phyloP scores from a whole-genome alignment of 192 early-diverging fungal species.

The Physocladia obscura region DNA sequence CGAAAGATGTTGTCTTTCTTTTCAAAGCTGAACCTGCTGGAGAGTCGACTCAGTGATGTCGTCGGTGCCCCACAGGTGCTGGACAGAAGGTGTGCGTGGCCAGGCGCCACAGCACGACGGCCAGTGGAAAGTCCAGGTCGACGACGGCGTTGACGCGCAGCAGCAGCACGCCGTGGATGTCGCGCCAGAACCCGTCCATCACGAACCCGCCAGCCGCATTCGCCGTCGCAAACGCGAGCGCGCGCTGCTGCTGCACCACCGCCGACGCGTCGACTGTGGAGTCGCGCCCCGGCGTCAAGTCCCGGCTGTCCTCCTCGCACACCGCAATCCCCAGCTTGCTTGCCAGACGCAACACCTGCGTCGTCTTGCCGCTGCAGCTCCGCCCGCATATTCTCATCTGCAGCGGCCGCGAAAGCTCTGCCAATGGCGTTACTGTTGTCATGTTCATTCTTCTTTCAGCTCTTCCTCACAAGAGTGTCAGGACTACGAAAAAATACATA shows the following conservation, averaged over 20 bases:
- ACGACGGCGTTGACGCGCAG: slow-evolving; percentile 31
- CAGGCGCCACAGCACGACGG: slow-evolving; percentile 21
- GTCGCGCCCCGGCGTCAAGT: slow-evolving; percentile 13
- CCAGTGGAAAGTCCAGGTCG: slow-evolving; percentile 21
- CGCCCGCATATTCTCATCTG: slow-evolving; percentile 27
- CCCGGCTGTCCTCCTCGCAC: slow-evolving; percentile 26
- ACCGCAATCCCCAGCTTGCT: not conserved
- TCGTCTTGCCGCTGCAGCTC: slow-evolving; percentile 25
- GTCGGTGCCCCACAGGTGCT: slow-evolving; percentile 26
- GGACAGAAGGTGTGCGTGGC: slow-evolving; percentile 21
- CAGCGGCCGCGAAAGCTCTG: slow-evolving; percentile 2
- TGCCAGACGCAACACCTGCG: slow-evolving; percentile 1
- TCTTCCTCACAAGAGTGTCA: too few species aligned
- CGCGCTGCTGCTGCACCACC: not conserved
- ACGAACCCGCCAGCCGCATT: slow-evolving; percentile 13
- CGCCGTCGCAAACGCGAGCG: not conserved
- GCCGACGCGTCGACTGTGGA: not conserved
- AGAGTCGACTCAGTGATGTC: too few species aligned
- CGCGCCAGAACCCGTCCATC: slow-evolving; percentile 30
- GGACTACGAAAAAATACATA: too few species aligned
- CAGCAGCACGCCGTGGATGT: slow-evolving; percentile 16
- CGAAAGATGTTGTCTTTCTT: slow-evolving; percentile 22
- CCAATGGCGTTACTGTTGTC: too few species aligned
- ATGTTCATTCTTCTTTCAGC: too few species aligned
- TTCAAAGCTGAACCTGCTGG: not conserved